Conservation (phyloP, 305 asterid species). For the Rubia peregrina region DNA sequence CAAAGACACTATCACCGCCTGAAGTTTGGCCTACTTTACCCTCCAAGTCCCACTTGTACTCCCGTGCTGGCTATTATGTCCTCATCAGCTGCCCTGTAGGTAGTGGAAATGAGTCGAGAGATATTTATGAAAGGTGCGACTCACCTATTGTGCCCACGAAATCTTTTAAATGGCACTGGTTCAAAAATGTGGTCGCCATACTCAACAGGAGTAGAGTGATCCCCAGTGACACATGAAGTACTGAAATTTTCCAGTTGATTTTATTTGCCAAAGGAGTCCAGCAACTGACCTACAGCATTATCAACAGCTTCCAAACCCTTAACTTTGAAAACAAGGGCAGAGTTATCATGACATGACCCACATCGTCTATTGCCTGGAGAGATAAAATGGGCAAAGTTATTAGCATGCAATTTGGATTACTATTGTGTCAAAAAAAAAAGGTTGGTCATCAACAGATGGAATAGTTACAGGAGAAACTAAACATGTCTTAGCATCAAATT, state of each 20-base stretch:
- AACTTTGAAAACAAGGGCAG: constrained; percentile 66
- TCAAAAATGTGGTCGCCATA: constrained; percentile 99
- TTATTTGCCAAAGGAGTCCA: constrained; percentile 74
- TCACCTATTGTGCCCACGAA: constrained; percentile 69
- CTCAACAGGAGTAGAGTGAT: constrained; percentile 96
- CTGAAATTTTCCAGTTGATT: constrained; percentile 49
- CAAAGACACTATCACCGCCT: constrained; percentile 55
- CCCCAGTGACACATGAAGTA: constrained; percentile 39
- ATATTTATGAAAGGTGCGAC: constrained; percentile 39
- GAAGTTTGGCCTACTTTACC: constrained; percentile 29
- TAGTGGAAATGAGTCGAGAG: constrained; percentile 80
- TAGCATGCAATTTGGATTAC: background rate
- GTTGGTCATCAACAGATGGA: background rate
- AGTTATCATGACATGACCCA: constrained; percentile 97
- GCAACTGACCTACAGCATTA: constrained; percentile 74
- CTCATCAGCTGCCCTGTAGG: constrained; percentile 40
- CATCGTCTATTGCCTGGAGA: constrained; percentile 91
- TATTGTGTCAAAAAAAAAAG: background rate
- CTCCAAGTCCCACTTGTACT: constrained; percentile 24
- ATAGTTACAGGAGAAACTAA: background rate
- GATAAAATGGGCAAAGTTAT: background rate
- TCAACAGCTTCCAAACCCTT: constrained; percentile 92
- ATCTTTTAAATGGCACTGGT: constrained; percentile 78
- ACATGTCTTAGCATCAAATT: background rate
- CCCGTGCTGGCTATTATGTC: constrained; percentile 26